Evolutionary conservation across 352 stramenopile species (phyloP).

Genomic region (Globisporangium orthogonon): DNA sequence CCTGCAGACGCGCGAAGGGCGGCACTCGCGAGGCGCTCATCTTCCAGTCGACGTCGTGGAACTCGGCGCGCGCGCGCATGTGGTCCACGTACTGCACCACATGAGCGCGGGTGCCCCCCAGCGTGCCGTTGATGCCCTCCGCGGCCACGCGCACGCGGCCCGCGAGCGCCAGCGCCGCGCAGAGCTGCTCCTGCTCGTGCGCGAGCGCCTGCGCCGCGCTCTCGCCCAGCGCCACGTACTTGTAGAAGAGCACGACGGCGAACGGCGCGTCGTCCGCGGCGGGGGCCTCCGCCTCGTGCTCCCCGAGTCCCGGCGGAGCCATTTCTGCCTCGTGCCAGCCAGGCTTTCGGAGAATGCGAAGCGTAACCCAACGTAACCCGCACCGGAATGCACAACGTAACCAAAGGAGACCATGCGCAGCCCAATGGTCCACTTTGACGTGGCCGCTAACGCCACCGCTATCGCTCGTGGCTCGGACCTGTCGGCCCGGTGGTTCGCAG

Average conservation of each 20-base stretch:
- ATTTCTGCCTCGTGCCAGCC: too few relatives aligned
- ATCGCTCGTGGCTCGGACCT: too few relatives aligned
- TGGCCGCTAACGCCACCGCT: too few relatives aligned
- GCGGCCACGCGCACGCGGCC: slow-evolving; percentile 70
- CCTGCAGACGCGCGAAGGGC: slow-evolving; percentile 62
- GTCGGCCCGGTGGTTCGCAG: too few relatives aligned
- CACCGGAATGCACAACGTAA: too few relatives aligned
- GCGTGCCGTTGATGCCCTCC: slow-evolving; percentile 87
- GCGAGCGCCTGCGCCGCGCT: slow-evolving; percentile 25
- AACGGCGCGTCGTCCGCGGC: slow-evolving; percentile 18
- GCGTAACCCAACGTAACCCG: too few relatives aligned
- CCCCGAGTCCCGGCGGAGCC: not conserved
- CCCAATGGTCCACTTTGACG: too few relatives aligned
- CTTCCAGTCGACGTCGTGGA: slow-evolving; percentile 81
- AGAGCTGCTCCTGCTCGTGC: slow-evolving; percentile 38
- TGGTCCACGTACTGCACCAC: slow-evolving; percentile 59
- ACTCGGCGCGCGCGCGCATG: slow-evolving; percentile 34
- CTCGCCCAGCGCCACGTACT: slow-evolving; percentile 64
- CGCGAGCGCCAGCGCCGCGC: slow-evolving; percentile 38
- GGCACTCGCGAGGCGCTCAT: slow-evolving; percentile 35
- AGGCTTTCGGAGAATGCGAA: too few relatives aligned
- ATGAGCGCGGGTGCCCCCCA: slow-evolving; percentile 31
- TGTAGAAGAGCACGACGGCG: slow-evolving; percentile 80
- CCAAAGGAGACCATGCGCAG: too few relatives aligned
- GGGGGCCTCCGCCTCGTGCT: slow-evolving; percentile 8